Conservation (phyloP, 768 basidiomycete genomes). For the Candolleomyces efflorescens region DNA sequence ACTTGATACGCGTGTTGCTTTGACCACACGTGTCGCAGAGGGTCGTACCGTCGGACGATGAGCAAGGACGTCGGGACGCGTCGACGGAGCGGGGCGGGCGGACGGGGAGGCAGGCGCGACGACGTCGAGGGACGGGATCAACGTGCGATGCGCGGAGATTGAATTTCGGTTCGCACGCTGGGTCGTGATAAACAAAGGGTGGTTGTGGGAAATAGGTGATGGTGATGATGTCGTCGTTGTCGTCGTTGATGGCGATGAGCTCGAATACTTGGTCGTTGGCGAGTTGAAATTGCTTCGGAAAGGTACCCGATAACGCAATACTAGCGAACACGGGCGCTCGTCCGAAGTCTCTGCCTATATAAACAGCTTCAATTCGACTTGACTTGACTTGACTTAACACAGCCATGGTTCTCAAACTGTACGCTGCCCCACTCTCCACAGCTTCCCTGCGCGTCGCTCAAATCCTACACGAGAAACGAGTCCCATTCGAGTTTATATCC, state of each 20-base stretch:
- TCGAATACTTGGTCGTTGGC: too few relatives aligned
- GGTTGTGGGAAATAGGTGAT: background rate
- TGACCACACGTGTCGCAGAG: too few relatives aligned
- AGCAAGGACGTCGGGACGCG: background rate
- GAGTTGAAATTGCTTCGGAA: too few relatives aligned
- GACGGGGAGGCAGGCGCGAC: conserved; percentile 12
- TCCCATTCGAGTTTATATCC: conserved; percentile 47
- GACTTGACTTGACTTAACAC: background rate
- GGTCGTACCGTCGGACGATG: too few relatives aligned
- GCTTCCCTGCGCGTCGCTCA: conserved; percentile 42
- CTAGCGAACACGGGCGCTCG: too few relatives aligned
- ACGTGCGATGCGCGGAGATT: conserved; percentile 19
- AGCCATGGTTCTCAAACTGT: conserved; percentile 41
- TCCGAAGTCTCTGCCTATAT: too few relatives aligned
- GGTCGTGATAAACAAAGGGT: conserved; percentile 18
- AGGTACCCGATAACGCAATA: too few relatives aligned
- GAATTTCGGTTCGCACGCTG: conserved; percentile 25
- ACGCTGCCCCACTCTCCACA: conserved; percentile 36
- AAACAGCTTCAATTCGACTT: background rate
- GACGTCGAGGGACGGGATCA: conserved; percentile 12
- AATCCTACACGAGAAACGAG: conserved; percentile 48
- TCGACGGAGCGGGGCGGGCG: conserved; percentile 19
- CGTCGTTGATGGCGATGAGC: background rate
- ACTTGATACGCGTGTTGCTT: too few relatives aligned
- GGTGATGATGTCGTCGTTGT: background rate